Evolutionary conservation across 179 eudicot genomes (phyloP).

Genomic region (Spinacia oleracea): DNA sequence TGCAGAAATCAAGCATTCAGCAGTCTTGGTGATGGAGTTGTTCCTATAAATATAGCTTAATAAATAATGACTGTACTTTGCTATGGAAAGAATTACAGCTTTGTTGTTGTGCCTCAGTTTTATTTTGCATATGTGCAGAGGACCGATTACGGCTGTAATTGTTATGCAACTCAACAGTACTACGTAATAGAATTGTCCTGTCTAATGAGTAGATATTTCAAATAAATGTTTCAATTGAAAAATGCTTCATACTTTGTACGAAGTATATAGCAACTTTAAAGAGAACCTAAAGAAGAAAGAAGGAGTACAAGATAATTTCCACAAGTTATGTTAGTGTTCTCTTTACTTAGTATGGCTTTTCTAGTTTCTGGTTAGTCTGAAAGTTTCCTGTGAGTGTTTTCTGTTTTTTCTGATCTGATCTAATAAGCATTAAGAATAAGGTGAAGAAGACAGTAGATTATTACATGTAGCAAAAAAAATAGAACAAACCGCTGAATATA

Average conservation of each 20-base stretch:
- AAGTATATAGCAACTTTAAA: too few species aligned
- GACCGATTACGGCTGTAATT: background rate
- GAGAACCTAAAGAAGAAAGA: too few species aligned
- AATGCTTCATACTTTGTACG: too few species aligned
- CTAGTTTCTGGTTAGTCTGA: too few species aligned
- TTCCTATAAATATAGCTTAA: slow-evolving; percentile 4
- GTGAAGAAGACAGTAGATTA: too few species aligned
- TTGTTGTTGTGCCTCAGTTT: background rate
- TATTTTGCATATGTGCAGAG: slow-evolving; percentile 14
- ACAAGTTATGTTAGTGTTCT: background rate
- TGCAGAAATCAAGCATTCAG: slow-evolving; percentile 9
- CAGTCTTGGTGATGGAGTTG: slow-evolving; percentile 1
- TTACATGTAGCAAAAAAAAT: background rate
- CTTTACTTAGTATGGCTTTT: too few species aligned
- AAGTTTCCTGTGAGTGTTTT: too few species aligned
- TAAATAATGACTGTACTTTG: slow-evolving; percentile 28
- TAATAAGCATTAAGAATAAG: too few species aligned
- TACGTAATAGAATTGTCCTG: background rate
- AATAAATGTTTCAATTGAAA: too few species aligned
- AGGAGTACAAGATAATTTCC: too few species aligned
- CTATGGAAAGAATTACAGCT: background rate
- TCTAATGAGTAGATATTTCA: background rate
- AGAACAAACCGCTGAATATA: background rate
- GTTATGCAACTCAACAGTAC: background rate
- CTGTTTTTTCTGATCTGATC: too few species aligned